phyloP scores from a whole-genome alignment of 805 yeast species.

The Teunomyces lycoperdinae region DNA sequence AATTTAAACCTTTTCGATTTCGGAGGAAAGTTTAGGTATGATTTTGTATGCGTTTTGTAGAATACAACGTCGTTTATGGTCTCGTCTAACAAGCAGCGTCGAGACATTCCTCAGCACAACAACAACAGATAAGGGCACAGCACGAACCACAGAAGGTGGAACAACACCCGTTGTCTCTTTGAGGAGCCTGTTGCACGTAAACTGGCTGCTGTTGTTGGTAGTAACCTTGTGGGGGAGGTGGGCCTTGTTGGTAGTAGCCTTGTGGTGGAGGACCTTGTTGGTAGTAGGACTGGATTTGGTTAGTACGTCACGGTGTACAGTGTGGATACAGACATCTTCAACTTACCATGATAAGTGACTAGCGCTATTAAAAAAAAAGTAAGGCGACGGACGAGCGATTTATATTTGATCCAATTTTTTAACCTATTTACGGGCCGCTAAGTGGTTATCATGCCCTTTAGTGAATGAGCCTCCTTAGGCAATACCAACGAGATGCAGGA shows the following conservation, averaged over 20 bases:
- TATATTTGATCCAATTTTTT: slow-evolving; percentile 2
- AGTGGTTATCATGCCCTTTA: not conserved
- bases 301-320: not conserved
- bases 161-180: slow-evolving; percentile 24
- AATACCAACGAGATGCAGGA: not conserved
- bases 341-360: not conserved
- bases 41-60: not conserved
- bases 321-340: not conserved
- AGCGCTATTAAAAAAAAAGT: not conserved
- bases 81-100: slow-evolving; percentile 6
- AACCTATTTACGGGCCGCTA: not conserved
- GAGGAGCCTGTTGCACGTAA: slow-evolving; percentile 28
- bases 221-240: slow-evolving; percentile 23
- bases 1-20: too few species aligned
- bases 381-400: not conserved
- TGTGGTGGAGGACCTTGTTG: slow-evolving; percentile 17
- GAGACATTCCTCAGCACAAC: slow-evolving; percentile 18
- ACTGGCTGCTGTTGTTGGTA: slow-evolving; percentile 33
- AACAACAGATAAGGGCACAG: slow-evolving; percentile 16
- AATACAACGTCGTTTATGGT: not conserved
- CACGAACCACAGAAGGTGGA: slow-evolving; percentile 14
- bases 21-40: too few species aligned
- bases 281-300: slow-evolving; percentile 11
- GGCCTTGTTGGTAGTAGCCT: slow-evolving; percentile 25
- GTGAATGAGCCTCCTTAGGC: not conserved